Percentiles rank a stretch among this genome's conserved stretches.
phyloP scores from a whole-genome alignment of 1,284 basidiomycete genomes.

The Apiotrichum brassicae region DNA sequence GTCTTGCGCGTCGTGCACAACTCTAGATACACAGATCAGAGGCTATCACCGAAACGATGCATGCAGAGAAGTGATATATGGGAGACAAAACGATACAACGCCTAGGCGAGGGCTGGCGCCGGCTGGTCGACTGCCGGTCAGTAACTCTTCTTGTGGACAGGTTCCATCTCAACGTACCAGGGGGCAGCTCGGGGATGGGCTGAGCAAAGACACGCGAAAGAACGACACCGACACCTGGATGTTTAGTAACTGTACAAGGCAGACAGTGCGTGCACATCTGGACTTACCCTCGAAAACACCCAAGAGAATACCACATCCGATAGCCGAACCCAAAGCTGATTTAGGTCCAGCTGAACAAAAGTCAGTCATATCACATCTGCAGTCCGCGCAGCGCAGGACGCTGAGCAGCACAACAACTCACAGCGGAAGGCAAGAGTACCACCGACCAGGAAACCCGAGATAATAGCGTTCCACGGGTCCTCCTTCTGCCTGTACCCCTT shows the following conservation, averaged over 20 bases:
- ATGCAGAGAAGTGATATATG: conserved; percentile 19
- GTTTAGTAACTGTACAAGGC: too few species aligned
- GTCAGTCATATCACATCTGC: conserved; percentile 28
- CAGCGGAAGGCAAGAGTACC: conserved; percentile 90
- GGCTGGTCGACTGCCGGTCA: conserved; percentile 30
- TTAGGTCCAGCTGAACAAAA: conserved; percentile 79
- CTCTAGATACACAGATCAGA: neutral
- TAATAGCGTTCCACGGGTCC: conserved; percentile 98
- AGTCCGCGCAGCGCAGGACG: too few species aligned
- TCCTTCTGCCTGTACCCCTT: conserved; percentile 98
- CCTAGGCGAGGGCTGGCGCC: conserved; percentile 25
- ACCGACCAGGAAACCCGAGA: conserved; percentile 96
- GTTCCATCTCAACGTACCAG: conserved; percentile 20
- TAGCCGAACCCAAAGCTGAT: conserved; percentile 80
- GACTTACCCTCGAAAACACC: conserved; percentile 71
- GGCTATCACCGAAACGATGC: conserved; percentile 7
- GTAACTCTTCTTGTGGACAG: neutral
- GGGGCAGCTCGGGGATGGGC: conserved; percentile 44
- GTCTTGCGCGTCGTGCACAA: too few species aligned
- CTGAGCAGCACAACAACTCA: too few species aligned
- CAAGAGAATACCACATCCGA: conserved; percentile 92
- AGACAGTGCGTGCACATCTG: too few species aligned
- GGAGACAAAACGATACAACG: conserved; percentile 9
- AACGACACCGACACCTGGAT: conserved; percentile 42
- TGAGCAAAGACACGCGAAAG: conserved; percentile 46